phyloP scores from a whole-genome alignment of 495 filamentous ascomycete species.

The Aspergillus baeticus region DNA sequence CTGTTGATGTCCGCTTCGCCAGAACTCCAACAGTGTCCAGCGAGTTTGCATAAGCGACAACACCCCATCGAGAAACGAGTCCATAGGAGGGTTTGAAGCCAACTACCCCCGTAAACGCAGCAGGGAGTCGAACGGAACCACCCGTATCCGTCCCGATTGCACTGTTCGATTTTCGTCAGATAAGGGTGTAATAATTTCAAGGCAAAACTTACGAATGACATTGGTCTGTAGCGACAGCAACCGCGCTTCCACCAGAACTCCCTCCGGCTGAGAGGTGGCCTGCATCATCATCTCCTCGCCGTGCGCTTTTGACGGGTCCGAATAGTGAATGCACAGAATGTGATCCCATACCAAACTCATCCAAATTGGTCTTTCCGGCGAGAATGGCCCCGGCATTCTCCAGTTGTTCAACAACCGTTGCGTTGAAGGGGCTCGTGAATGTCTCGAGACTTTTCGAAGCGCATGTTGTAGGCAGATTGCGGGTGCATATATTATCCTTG shows the following conservation, averaged over 20 bases:
- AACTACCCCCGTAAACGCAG: constrained; percentile 82
- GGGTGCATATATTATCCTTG: constrained; percentile 89
- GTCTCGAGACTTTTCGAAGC: constrained; percentile 71
- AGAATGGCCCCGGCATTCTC: constrained; percentile 63
- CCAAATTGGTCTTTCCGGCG: constrained; percentile 83
- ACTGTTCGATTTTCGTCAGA: constrained; percentile 27
- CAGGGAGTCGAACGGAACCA: constrained; percentile 87
- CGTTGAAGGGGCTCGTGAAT: constrained; percentile 75
- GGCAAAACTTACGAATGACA: constrained; percentile 58
- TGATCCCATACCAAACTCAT: constrained; percentile 98
- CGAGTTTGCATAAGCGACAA: constrained; percentile 93
- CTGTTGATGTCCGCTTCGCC: constrained; percentile 46
- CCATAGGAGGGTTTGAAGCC: constrained; percentile 96
- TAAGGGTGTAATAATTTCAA: background rate
- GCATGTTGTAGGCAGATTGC: constrained; percentile 71
- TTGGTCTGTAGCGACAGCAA: constrained; percentile 71
- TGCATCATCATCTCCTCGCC: constrained; percentile 17
- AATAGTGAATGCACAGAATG: constrained; percentile 75
- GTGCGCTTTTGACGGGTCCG: constrained; percentile 59
- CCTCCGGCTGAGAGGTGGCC: constrained; percentile 71
- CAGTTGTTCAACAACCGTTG: constrained; percentile 73
- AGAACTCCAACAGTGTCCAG: constrained; percentile 91
- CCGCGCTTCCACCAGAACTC: constrained; percentile 91
- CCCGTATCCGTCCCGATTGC: constrained; percentile 95
- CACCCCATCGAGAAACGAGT: constrained; percentile 79